phyloP scores from a whole-genome alignment of 208 protist species.

The Lotmaria passim region DNA sequence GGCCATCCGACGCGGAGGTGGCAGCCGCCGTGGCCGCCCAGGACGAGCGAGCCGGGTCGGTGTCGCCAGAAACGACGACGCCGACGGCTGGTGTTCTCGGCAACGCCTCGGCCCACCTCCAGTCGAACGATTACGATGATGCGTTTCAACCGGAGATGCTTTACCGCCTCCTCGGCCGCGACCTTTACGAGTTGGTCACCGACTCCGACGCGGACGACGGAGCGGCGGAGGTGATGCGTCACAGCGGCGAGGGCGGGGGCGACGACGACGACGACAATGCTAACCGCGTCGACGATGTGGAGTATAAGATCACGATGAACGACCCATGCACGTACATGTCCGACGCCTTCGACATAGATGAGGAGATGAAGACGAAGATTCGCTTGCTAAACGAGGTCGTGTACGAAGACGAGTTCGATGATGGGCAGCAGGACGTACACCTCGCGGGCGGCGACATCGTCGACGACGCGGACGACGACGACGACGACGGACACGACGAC shows the following conservation, averaged over 20 bases:
- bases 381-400: constrained; percentile 85
- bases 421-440: constrained; percentile 62
- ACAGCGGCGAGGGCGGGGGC: constrained; percentile 3
- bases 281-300: constrained; percentile 24
- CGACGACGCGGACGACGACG: constrained; percentile 29
- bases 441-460: constrained; percentile 33
- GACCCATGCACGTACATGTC: constrained; percentile 34
- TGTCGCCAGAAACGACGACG: not conserved
- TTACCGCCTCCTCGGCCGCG: constrained; percentile 44
- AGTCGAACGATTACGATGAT: constrained; percentile 45
- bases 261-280: not conserved
- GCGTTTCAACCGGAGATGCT: constrained; percentile 35
- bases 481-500: constrained; percentile 9
- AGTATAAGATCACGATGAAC: constrained; percentile 27
- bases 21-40: constrained; percentile 27
- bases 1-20: constrained; percentile 18
- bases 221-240: constrained; percentile 8
- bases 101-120: not conserved
- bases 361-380: constrained; percentile 81
- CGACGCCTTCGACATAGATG: constrained; percentile 74
- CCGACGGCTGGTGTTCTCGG: not conserved
- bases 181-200: constrained; percentile 57
- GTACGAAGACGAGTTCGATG: constrained; percentile 92
- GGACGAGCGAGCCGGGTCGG: constrained; percentile 2
- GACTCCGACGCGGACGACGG: constrained; percentile 54